These are phyloP conservation scores for Cornus suecica DNA, from an alignment of 148 eudicot genomes.

Conservation along the genomic window DNA sequence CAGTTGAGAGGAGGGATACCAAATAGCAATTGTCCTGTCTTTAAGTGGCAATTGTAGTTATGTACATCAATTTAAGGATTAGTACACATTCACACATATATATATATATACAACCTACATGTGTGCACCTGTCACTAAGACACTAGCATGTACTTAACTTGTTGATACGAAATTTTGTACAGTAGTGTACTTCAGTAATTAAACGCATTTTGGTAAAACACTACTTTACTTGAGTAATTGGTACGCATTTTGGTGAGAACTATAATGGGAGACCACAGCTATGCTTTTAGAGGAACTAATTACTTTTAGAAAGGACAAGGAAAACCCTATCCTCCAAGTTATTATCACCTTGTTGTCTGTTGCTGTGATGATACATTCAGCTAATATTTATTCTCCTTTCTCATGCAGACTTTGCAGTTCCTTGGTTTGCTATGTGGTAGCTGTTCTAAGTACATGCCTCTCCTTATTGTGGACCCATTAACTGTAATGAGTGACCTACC, in stretches of 20 bases:
- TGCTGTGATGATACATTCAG: background rate
- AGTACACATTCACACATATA: background rate
- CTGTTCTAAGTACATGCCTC: slow-evolving; percentile 73
- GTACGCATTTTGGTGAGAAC: background rate
- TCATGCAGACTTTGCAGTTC: slow-evolving; percentile 60
- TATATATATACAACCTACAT: background rate
- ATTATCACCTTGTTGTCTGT: background rate
- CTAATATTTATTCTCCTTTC: background rate
- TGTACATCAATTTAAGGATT: background rate
- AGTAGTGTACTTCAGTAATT: too few relatives aligned
- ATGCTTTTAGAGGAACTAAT: background rate
- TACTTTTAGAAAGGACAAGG: background rate
- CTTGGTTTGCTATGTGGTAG: slow-evolving; percentile 69
- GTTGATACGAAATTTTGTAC: too few relatives aligned
- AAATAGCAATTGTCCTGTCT: background rate
- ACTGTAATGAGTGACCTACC: slow-evolving; percentile 70
- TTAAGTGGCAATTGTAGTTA: slow-evolving; percentile 1
- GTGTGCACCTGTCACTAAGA: background rate
- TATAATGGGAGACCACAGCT: background rate
- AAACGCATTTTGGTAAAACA: too few relatives aligned
- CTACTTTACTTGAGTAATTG: background rate
- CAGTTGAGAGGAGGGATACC: background rate
- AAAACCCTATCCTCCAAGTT: background rate
- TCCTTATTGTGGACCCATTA: slow-evolving; percentile 47
- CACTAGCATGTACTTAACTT: too few relatives aligned